Evolutionary conservation across 768 basidiomycete species (phyloP), one percentile per base, ranked within the genome.

Genomic region (Auriscalpium orientale): DNA sequence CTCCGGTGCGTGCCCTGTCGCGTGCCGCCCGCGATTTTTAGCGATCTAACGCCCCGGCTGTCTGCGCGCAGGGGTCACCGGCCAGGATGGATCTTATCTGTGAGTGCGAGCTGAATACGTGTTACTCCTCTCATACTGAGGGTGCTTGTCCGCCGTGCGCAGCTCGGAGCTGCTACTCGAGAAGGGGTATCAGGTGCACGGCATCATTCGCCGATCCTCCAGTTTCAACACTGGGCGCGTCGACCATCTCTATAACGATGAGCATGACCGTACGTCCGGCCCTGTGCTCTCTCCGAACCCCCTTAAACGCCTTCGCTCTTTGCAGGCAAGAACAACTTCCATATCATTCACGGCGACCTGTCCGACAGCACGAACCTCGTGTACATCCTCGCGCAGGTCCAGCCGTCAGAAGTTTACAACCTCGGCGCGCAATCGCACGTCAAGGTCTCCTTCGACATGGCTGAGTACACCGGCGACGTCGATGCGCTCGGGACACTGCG

Each of bases 401-500:
- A 89, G 70, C 95, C 95, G 2, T 87, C 92, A 20, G 95, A 98
- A 73, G 87, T 98, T 58, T 98, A 97, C 82, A 98, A 98, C 72
- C 86, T 98, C 52, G 95, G 93, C 46, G 95, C 95, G 15, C 95
- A 98, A 71, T 93, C 91, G 45, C 95, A 98, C 75, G 95, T 98
- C 77, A 98, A 98, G 72, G 95, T 98, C 62, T 97, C 94, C 28
- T 98, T 98, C 71, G 95, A 98, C 72, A 95, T 98, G 92, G 91
- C 95, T 22, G 95, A 98, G 73, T 98, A 98, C 75, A 98, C 95
- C 0, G 94, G 91, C 51, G 95, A 98, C 66, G 95, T 98, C 49
- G 95, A 98, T 64, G 95, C 87, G 8, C 79, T 98, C 43, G 95
- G 95, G 53, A 98, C 95, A 7, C 83, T 98, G 49, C 91, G 95